Percentiles rank a stretch among this genome's conserved stretches.
Evolutionary conservation across 1,139 yeast species (phyloP).

Genomic region (Geotrichum klebahnii): DNA sequence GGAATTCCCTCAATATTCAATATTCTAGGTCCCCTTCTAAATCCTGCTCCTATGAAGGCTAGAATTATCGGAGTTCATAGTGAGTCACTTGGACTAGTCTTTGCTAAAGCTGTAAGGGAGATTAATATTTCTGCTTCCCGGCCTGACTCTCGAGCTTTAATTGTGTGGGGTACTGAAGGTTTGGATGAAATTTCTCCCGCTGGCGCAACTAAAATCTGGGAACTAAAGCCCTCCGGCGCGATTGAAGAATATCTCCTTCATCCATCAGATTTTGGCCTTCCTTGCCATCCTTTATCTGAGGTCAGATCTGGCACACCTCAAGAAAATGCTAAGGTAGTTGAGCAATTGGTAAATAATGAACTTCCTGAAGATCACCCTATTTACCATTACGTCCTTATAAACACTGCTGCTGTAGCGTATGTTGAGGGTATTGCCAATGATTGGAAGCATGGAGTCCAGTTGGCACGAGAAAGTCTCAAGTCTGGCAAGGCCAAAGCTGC

Average conservation of each 20-base stretch:
- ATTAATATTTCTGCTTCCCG: slow-evolving; percentile 47
- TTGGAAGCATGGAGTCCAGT: slow-evolving; percentile 73
- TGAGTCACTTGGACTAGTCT: slow-evolving; percentile 70
- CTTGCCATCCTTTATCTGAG: slow-evolving; percentile 60
- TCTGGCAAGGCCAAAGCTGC: slow-evolving; percentile 64
- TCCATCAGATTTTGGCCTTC: slow-evolving; percentile 69
- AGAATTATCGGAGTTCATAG: slow-evolving; percentile 87
- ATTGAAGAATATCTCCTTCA: slow-evolving; percentile 40
- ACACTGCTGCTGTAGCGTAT: slow-evolving; percentile 81
- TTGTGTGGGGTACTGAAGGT: slow-evolving; percentile 88
- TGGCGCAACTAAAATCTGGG: slow-evolving; percentile 79
- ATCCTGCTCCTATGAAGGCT: slow-evolving; percentile 81
- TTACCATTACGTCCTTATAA: slow-evolving; percentile 80
- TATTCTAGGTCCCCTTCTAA: slow-evolving; percentile 84
- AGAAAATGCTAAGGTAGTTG: slow-evolving; percentile 68
- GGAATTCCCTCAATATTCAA: slow-evolving; percentile 93
- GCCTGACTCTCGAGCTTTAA: slow-evolving; percentile 56
- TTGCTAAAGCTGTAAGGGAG: slow-evolving; percentile 71
- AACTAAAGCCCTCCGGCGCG: slow-evolving; percentile 43
- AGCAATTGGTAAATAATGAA: slow-evolving; percentile 53
- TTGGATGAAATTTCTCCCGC: slow-evolving; percentile 90
- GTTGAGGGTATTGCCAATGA: slow-evolving; percentile 61
- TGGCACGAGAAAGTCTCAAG: slow-evolving; percentile 64
- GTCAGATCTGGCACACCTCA: slow-evolving; percentile 85
- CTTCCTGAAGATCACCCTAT: slow-evolving; percentile 57